phyloP scores from a whole-genome alignment of 2,329 filamentous ascomycete species.

The Fusarium pseudograminearum region DNA sequence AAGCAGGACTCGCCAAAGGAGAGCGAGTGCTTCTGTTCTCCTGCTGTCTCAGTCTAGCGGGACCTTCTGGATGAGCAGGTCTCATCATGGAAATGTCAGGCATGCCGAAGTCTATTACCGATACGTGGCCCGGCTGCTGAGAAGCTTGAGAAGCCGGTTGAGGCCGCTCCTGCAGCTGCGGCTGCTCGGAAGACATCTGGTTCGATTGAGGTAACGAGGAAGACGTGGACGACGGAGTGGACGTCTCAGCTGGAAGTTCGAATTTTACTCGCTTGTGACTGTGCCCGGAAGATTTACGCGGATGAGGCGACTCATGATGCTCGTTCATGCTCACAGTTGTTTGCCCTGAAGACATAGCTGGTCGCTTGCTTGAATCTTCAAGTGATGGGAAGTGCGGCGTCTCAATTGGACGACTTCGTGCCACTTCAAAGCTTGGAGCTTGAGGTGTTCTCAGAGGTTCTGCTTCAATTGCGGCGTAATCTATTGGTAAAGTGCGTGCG shows the following conservation, averaged over 20 bases:
- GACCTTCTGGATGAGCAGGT: slow-evolving; percentile 7
- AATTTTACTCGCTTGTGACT: slow-evolving; percentile 19
- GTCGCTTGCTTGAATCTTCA: slow-evolving; percentile 9
- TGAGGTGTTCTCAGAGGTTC: slow-evolving; percentile 8
- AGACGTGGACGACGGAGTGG: not conserved
- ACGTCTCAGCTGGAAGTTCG: not conserved
- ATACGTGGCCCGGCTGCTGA: not conserved
- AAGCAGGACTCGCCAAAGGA: slow-evolving; percentile 1
- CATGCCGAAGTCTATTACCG: not conserved
- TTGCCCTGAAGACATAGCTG: slow-evolving; percentile 9
- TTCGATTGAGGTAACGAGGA: not conserved
- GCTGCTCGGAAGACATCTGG: not conserved
- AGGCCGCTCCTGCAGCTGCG: not conserved
- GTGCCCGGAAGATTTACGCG: not conserved
- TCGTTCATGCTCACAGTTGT: slow-evolving; percentile 2
- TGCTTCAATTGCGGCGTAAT: not conserved
- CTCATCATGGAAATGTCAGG: slow-evolving; percentile 7
- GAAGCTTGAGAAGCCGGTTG: not conserved
- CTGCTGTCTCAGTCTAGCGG: slow-evolving; percentile 8
- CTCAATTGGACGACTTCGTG: not conserved
- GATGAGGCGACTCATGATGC: not conserved
- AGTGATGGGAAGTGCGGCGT: not conserved
- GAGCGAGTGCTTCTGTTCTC: not conserved
- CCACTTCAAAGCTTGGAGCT: not conserved
- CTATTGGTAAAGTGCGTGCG: not conserved